Evolutionary conservation across 2,329 filamentous ascomycete species (phyloP).

Genomic region (Diaporthe humulicola): DNA sequence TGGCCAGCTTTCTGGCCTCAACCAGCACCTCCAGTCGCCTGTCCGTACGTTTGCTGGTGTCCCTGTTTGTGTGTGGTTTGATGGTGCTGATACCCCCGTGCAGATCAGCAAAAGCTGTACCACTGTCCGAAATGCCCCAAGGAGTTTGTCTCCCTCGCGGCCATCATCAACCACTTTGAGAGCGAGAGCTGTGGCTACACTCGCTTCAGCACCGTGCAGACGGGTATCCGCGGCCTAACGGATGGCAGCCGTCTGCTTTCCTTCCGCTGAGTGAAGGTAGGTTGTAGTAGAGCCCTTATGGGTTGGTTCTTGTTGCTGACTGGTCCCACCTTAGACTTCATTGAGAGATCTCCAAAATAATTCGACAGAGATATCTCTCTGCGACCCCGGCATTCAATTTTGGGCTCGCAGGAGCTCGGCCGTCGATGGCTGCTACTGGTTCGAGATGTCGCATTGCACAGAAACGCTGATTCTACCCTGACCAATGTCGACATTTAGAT

Average conservation of each 20-base stretch:
- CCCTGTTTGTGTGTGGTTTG: background rate
- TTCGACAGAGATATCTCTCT: too few relatives aligned
- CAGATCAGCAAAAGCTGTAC: slow-evolving; percentile 55
- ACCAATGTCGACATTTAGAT: background rate
- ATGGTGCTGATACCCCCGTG: slow-evolving; percentile 43
- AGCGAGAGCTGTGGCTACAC: slow-evolving; percentile 57
- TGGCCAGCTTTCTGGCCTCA: slow-evolving; percentile 50
- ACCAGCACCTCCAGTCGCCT: slow-evolving; percentile 67
- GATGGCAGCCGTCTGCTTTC: slow-evolving; percentile 36
- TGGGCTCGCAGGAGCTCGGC: background rate
- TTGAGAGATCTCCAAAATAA: background rate
- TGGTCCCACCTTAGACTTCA: background rate
- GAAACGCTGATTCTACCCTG: background rate
- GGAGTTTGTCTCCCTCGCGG: slow-evolving; percentile 57
- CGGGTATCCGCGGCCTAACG: slow-evolving; percentile 42
- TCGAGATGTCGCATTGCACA: background rate
- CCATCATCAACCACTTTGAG: slow-evolving; percentile 58
- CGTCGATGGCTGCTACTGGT: background rate
- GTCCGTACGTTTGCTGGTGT: slow-evolving; percentile 54
- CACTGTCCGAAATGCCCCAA: slow-evolving; percentile 53
- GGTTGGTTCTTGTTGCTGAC: background rate
- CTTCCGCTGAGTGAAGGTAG: background rate
- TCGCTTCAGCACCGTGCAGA: slow-evolving; percentile 54
- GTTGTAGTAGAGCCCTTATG: background rate
- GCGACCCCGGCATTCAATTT: background rate